These are phyloP conservation scores for Retiboletus flavoniger DNA, from an alignment of 1,284 basidiomycete genomes.

Conservation along the genomic window DNA sequence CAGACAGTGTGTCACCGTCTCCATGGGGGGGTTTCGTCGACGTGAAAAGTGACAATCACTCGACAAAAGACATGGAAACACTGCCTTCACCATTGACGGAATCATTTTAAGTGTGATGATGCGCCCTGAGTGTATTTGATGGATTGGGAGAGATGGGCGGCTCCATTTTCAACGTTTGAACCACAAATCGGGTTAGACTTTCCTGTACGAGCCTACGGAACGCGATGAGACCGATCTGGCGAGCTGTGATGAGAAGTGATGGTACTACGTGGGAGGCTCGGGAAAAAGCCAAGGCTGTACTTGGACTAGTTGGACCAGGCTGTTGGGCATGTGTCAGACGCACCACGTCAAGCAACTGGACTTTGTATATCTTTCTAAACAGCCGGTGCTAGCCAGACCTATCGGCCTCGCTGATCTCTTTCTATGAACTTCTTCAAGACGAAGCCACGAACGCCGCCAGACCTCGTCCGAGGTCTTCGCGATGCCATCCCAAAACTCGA, in stretches of 20 bases:
- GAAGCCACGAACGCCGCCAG: slow-evolving; percentile 80
- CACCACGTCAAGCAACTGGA: slow-evolving; percentile 8
- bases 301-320: neutral
- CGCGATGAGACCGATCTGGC: slow-evolving; percentile 7
- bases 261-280: neutral
- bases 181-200: too few species aligned
- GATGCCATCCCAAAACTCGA: slow-evolving; percentile 82
- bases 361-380: slow-evolving; percentile 6
- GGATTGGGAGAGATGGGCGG: too few species aligned
- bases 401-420: neutral
- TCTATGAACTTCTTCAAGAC: slow-evolving; percentile 95
- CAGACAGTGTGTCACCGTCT: neutral
- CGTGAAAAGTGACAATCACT: neutral
- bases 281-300: slow-evolving; percentile 19
- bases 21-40: neutral
- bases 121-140: neutral
- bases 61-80: neutral
- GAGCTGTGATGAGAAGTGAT: neutral
- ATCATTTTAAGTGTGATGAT: neutral
- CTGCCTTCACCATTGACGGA: neutral
- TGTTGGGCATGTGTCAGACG: slow-evolving; percentile 23
- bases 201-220: neutral
- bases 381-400: neutral
- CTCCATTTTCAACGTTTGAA: too few species aligned
- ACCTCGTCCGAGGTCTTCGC: slow-evolving; percentile 76